Evolutionary conservation across 257 asterid species (phyloP).

Genomic region (Lantana camara): DNA sequence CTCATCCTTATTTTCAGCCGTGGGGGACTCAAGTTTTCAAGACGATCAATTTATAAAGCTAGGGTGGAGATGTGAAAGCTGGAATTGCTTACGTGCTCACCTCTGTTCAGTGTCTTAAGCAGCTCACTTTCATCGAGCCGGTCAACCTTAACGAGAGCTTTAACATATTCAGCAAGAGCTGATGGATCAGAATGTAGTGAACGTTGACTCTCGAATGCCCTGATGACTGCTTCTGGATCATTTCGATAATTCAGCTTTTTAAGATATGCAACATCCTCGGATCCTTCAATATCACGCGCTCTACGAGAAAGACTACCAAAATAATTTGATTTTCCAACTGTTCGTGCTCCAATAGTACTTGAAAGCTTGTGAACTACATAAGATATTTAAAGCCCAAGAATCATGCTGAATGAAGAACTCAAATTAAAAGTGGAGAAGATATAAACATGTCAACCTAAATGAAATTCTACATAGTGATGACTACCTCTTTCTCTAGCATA

Average conservation of each 20-base stretch:
- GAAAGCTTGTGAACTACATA: slow-evolving; percentile 46
- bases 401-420: not conserved
- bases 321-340: slow-evolving; percentile 55
- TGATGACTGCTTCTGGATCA: slow-evolving; percentile 84
- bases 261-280: slow-evolving; percentile 75
- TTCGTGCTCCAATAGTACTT: slow-evolving; percentile 34
- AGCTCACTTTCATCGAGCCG: slow-evolving; percentile 81
- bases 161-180: slow-evolving; percentile 81
- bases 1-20: too few species aligned
- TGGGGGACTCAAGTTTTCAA: too few species aligned
- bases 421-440: not conserved
- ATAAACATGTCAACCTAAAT: not conserved
- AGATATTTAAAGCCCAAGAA: slow-evolving; percentile 24
- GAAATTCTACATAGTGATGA: not conserved
- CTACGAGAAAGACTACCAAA: slow-evolving; percentile 77
- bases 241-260: slow-evolving; percentile 64
- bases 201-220: slow-evolving; percentile 77
- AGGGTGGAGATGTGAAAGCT: not conserved
- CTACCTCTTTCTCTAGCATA: slow-evolving; percentile 48
- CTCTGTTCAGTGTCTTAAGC: slow-evolving; percentile 70
- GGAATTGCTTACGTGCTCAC: slow-evolving; percentile 37
- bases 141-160: slow-evolving; percentile 80
- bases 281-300: slow-evolving; percentile 60
- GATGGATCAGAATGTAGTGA: slow-evolving; percentile 67
- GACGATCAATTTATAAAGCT: not conserved